Conservation (phyloP, 163 green algal species). For the Chlorella variabilis region DNA sequence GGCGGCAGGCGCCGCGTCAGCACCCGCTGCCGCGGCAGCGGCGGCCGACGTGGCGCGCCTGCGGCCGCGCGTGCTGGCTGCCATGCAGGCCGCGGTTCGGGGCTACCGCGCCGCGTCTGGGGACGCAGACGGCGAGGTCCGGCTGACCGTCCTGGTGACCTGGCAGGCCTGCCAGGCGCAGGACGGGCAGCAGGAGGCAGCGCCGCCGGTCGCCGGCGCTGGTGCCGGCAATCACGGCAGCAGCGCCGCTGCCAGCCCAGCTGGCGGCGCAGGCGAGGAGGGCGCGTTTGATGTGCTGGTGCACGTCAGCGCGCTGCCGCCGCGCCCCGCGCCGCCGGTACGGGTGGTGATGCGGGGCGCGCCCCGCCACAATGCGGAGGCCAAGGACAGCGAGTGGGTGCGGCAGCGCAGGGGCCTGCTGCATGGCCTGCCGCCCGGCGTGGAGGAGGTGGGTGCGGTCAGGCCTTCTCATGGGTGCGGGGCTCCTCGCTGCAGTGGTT, state of each 20-base stretch:
- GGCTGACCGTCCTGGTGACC: conserved; percentile 69
- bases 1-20: conserved; percentile 2
- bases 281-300: conserved; percentile 41
- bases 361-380: conserved; percentile 64
- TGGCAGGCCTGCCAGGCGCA: conserved; percentile 44
- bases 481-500: too few species aligned
- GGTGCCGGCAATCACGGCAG: too few species aligned
- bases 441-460: conserved; percentile 73
- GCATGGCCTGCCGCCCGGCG: conserved; percentile 54
- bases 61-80: conserved; percentile 46
- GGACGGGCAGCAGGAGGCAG: not conserved
- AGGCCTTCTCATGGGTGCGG: not conserved
- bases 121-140: conserved; percentile 36
- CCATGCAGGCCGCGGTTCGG: conserved; percentile 46
- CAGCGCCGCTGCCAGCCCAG: too few species aligned
- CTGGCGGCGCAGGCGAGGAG: not conserved
- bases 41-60: conserved; percentile 39
- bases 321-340: conserved; percentile 56
- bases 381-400: conserved; percentile 81
- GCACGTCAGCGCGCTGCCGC: conserved; percentile 59
- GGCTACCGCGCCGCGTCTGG: conserved; percentile 15
- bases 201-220: too few species aligned
- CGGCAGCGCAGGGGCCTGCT: conserved; percentile 62
- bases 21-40: not conserved
- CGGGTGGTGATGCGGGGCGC: conserved; percentile 45